Evolutionary conservation across 768 basidiomycete genomes (phyloP), one percentile per base, ranked within the genome.

Genomic region (Chlorophyllum brunneum): DNA sequence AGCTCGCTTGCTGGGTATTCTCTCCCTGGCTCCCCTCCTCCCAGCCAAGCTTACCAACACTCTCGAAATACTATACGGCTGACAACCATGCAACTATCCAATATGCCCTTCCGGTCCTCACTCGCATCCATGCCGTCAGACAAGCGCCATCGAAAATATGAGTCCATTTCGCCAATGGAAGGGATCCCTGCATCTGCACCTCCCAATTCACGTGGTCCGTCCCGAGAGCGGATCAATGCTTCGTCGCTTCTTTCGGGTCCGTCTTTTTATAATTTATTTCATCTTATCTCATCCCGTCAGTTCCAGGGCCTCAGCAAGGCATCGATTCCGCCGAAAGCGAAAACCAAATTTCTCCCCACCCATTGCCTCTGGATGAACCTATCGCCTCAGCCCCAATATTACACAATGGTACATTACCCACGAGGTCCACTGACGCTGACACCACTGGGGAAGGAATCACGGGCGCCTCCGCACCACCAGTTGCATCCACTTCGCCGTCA

Each of bases 11-110:
- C 48, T 22, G 49, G 45, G 44, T 24, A 51, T 47, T 54, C 46
- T 5, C 15, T 36, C 45, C 33, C 40, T 54, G 48, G 41, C 18
- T 30, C 44, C 5, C 24, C 42, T 31, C 23, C 27, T 42, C 22
- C 46, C 41, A 42, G 58, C 54, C 26, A 38, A 46, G 33, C 56
- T 9, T 48, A 59, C 51, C 70, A 78, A 7, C 86, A 82, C 58
- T 81, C 81, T 1, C 82, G 81, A 56, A 77, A 77, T 56, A 73
- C 76, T 24, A 91, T 90, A 54, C 81, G 88, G 15, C 71, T 79
- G 29, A 75, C 70, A 56, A 89, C 88, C 0, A 75, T 90, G 62
- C 74, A 83, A 46, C 72, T 91, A 2, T 86, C 86, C 15, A 72
- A 69, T 48, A 75, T 82, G 64, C 67, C 76, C 3, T 65, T 73